These are phyloP conservation scores for Reticulascus tulasneorum DNA, from an alignment of 2,329 filamentous ascomycete genomes.

Conservation along the genomic window DNA sequence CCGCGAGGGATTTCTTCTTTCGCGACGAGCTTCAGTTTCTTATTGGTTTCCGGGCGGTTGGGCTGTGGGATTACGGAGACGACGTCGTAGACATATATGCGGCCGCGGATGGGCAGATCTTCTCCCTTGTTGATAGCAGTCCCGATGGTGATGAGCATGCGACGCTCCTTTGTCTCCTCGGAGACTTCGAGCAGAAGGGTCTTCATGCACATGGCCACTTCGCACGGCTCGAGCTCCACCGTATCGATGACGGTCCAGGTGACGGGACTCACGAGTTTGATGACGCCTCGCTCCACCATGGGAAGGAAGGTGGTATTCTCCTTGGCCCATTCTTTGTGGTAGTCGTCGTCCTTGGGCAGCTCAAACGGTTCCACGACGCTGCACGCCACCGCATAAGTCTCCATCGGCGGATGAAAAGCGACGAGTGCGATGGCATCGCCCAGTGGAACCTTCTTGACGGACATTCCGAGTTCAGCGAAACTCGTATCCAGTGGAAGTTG, in stretches of 20 bases:
- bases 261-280: constrained; percentile 75
- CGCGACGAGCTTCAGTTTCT: constrained; percentile 78
- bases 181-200: constrained; percentile 84
- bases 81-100: constrained; percentile 87
- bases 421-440: constrained; percentile 68
- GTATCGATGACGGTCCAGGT: constrained; percentile 78
- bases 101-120: constrained; percentile 79
- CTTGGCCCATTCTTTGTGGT: constrained; percentile 74
- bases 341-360: constrained; percentile 80
- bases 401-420: constrained; percentile 70
- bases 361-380: constrained; percentile 68
- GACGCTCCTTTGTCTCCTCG: constrained; percentile 83
- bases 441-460: constrained; percentile 67
- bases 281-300: constrained; percentile 62
- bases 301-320: constrained; percentile 66
- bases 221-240: constrained; percentile 67
- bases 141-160: constrained; percentile 77
- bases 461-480: constrained; percentile 72
- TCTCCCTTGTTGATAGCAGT: constrained; percentile 86
- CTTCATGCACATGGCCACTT: constrained; percentile 77
- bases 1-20: constrained; percentile 90
- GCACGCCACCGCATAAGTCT: constrained; percentile 74
- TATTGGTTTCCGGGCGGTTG: constrained; percentile 78
- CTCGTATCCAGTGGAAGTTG: constrained; percentile 64
- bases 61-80: constrained; percentile 89